A percentile compares a stretch with the other conserved stretches of the same genome.
These are phyloP conservation scores for Scutellaria baicalensis DNA, from an alignment of 257 asterid genomes.

Conservation along the genomic window DNA sequence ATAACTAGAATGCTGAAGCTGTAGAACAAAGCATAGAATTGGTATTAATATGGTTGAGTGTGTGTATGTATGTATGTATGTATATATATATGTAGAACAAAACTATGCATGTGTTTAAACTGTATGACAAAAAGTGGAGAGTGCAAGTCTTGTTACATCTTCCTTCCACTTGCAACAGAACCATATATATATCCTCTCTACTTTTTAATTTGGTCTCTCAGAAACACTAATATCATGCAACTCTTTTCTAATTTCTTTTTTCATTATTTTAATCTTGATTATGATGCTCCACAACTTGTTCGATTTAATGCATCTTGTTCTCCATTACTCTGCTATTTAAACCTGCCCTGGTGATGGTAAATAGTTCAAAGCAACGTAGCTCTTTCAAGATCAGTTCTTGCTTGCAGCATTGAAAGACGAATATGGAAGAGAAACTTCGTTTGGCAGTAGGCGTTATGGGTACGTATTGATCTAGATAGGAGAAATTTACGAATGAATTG, in stretches of 20 bases:
- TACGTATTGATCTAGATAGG: slow-evolving; percentile 5
- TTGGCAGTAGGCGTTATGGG: slow-evolving; percentile 70
- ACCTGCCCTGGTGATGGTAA: not conserved
- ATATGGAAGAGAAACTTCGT: slow-evolving; percentile 59
- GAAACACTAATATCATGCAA: not conserved
- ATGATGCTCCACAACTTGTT: slow-evolving; percentile 27
- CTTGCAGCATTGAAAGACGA: not conserved
- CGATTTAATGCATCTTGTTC: not conserved
- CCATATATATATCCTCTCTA: too few relatives aligned
- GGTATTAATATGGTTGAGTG: not conserved
- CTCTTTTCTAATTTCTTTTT: not conserved
- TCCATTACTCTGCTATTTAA: too few relatives aligned
- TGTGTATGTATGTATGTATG: too few relatives aligned
- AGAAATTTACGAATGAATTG: not conserved
- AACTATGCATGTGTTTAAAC: not conserved
- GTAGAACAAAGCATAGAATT: slow-evolving; percentile 24
- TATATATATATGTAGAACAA: too few relatives aligned
- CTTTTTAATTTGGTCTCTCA: slow-evolving; percentile 2
- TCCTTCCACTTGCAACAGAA: slow-evolving; percentile 39
- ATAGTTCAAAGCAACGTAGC: slow-evolving; percentile 15
- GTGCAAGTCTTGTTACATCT: slow-evolving; percentile 41
- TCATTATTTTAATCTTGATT: not conserved
- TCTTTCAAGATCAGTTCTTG: too few relatives aligned
- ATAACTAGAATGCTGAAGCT: not conserved
- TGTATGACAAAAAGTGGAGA: slow-evolving; percentile 2